These are phyloP conservation scores for Larix kaempferi DNA, from an alignment of 75 land plant species.

Conservation along the genomic window DNA sequence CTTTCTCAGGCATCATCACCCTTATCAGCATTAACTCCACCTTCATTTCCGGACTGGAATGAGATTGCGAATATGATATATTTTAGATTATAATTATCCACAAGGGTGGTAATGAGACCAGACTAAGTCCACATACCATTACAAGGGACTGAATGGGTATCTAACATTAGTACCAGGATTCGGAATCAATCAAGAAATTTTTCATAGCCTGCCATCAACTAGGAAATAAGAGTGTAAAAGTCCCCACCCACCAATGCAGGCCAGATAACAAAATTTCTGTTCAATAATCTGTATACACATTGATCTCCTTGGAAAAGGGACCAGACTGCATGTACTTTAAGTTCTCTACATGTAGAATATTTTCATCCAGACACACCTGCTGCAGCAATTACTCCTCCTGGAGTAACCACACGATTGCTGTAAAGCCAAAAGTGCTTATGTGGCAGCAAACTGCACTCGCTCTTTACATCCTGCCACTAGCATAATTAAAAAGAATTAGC, in stretches of 20 bases:
- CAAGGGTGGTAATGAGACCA: neutral
- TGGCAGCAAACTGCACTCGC: conserved; percentile 67
- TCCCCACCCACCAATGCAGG: neutral
- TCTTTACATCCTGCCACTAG: neutral
- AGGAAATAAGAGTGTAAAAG: no score
- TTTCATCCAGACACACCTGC: conserved; percentile 47
- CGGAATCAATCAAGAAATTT: neutral
- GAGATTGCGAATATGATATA: neutral
- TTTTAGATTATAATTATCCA: neutral
- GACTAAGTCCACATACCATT: neutral
- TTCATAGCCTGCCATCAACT: neutral
- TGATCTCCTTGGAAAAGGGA: neutral
- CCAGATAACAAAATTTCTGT: neutral
- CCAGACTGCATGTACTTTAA: neutral
- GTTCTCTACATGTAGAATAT: neutral
- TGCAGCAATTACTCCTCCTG: conserved; percentile 61
- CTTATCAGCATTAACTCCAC: conserved; percentile 1
- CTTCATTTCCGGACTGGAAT: neutral
- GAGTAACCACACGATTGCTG: conserved; percentile 89
- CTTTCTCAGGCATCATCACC: neutral
- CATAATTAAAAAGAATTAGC: no score
- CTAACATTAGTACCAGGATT: neutral
- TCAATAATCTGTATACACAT: neutral
- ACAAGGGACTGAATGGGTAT: neutral
- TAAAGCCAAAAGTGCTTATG: conserved; percentile 61